A percentile compares a stretch with the other conserved stretches of the same genome.
phyloP scores from a whole-genome alignment of 1,284 basidiomycete species.

The Hemileccinum hortonii region DNA sequence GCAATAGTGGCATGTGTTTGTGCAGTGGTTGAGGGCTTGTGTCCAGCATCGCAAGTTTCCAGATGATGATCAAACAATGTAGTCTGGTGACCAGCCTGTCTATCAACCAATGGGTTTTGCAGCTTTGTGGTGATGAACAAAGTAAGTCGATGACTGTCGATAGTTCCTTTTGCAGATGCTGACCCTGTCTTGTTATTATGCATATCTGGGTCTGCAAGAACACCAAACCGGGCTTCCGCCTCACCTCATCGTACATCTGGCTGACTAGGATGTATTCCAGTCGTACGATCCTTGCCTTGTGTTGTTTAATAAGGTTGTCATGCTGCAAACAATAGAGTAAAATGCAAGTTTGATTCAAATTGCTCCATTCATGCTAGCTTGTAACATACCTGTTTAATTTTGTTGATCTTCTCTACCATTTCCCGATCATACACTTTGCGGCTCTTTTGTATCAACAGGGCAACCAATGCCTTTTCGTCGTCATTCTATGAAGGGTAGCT shows the following conservation, averaged over 20 bases:
- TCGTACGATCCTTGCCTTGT: slow-evolving; percentile 38
- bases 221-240: slow-evolving; percentile 9
- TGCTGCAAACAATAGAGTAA: slow-evolving; percentile 34
- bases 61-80: slow-evolving; percentile 15
- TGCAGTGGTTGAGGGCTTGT: slow-evolving; percentile 11
- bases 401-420: slow-evolving; percentile 50
- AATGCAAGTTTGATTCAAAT: no score
- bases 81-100: no score
- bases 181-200: slow-evolving; percentile 12
- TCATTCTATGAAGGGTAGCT: slow-evolving; percentile 38
- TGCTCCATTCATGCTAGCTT: background rate
- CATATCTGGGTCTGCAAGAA: slow-evolving; percentile 14
- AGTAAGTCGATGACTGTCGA: slow-evolving; percentile 8
- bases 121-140: slow-evolving; percentile 12
- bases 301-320: slow-evolving; percentile 43
- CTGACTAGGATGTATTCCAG: slow-evolving; percentile 45
- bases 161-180: slow-evolving; percentile 12
- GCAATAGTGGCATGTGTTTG: slow-evolving; percentile 1
- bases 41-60: slow-evolving; percentile 20
- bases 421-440: slow-evolving; percentile 48
- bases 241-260: slow-evolving; percentile 40
- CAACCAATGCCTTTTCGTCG: slow-evolving; percentile 47
- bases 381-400: slow-evolving; percentile 46
- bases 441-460: slow-evolving; percentile 41
- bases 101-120: slow-evolving; percentile 12